Percentiles rank a stretch among this genome's conserved stretches.
Conservation (phyloP, 1,284 basidiomycete species). For the Sphagnurus paluster region DNA sequence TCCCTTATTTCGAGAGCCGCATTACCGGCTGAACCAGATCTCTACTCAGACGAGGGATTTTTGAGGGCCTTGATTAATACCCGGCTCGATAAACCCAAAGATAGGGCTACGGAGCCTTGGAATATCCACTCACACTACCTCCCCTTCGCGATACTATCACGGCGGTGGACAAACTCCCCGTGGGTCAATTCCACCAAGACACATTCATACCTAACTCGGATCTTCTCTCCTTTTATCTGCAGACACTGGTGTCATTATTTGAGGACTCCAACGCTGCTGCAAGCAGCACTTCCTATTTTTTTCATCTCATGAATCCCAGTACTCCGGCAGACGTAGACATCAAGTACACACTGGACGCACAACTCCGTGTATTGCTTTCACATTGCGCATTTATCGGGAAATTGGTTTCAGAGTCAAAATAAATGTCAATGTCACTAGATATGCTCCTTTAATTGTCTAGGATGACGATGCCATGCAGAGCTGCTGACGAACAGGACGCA, state of each 20-base stretch:
- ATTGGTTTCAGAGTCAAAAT: slow-evolving; percentile 13
- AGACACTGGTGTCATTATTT: slow-evolving; percentile 9
- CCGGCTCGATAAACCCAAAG: slow-evolving; percentile 1
- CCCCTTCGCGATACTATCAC: slow-evolving; percentile 9
- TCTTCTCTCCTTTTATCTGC: slow-evolving; percentile 10
- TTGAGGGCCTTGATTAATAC: slow-evolving; percentile 6
- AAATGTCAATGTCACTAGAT: slow-evolving; percentile 5
- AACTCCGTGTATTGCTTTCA: slow-evolving; percentile 10
- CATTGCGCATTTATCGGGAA: slow-evolving; percentile 15
- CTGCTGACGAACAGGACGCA: slow-evolving; percentile 12
- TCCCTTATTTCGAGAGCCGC: slow-evolving; percentile 8
- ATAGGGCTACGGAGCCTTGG: slow-evolving; percentile 14
- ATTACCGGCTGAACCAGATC: slow-evolving; percentile 1
- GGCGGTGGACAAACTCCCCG: not conserved
- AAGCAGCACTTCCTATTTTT: slow-evolving; percentile 5
- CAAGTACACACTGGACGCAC: slow-evolving; percentile 9
- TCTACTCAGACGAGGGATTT: slow-evolving; percentile 4
- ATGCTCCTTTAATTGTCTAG: slow-evolving; percentile 6
- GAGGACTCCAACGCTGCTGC: not conserved
- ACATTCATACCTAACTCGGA: slow-evolving; percentile 9
- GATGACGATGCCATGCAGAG: slow-evolving; percentile 6
- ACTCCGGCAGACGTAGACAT: not conserved
- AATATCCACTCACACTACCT: slow-evolving; percentile 15
- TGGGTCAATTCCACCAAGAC: slow-evolving; percentile 15
- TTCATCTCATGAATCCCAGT: slow-evolving; percentile 6